Percentiles rank a stretch among this genome's conserved stretches.
Conservation (phyloP, 345 rosid genomes). For the Nasturtium officinale region DNA sequence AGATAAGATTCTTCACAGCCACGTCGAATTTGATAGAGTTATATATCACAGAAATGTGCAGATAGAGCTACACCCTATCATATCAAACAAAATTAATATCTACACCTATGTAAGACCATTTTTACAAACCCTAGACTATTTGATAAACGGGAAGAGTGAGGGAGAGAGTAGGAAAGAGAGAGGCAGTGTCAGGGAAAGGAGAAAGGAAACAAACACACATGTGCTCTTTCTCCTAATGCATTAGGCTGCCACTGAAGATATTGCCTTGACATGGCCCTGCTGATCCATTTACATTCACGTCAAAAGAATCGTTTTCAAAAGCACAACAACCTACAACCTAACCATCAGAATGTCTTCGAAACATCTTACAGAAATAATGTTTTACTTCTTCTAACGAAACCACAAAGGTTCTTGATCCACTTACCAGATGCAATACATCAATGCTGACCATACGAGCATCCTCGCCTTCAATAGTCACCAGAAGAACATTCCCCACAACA, state of each 20-base stretch:
- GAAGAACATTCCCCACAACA: slow-evolving; percentile 94
- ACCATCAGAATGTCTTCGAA: slow-evolving; percentile 49
- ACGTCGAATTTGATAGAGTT: neutral
- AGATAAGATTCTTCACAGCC: slow-evolving; percentile 6
- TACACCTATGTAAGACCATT: slow-evolving; percentile 24
- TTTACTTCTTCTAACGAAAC: slow-evolving; percentile 46
- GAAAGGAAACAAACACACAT: slow-evolving; percentile 99
- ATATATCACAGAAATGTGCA: slow-evolving; percentile 6
- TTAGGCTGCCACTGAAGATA: slow-evolving; percentile 98
- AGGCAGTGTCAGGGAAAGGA: slow-evolving; percentile 94
- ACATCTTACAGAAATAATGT: slow-evolving; percentile 45
- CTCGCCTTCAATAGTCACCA: slow-evolving; percentile 89
- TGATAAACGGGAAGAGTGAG: slow-evolving; percentile 68
- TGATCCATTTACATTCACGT: slow-evolving; percentile 96
- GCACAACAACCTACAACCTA: slow-evolving; percentile 79
- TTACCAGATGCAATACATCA: slow-evolving; percentile 97
- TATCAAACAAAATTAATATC: slow-evolving; percentile 15
- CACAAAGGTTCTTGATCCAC: slow-evolving; percentile 40
- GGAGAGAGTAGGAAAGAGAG: slow-evolving; percentile 84
- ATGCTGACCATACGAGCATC: slow-evolving; percentile 99
- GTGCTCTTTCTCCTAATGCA: slow-evolving; percentile 98
- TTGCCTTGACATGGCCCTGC: slow-evolving; percentile 99
- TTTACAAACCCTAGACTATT: slow-evolving; percentile 30
- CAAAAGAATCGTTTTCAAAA: slow-evolving; percentile 65
- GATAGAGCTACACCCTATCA: slow-evolving; percentile 17